A percentile compares a stretch with the other conserved stretches of the same genome.
Conservation (phyloP, 1,284 basidiomycete genomes). For the Sanguinoderma infundibulare region DNA sequence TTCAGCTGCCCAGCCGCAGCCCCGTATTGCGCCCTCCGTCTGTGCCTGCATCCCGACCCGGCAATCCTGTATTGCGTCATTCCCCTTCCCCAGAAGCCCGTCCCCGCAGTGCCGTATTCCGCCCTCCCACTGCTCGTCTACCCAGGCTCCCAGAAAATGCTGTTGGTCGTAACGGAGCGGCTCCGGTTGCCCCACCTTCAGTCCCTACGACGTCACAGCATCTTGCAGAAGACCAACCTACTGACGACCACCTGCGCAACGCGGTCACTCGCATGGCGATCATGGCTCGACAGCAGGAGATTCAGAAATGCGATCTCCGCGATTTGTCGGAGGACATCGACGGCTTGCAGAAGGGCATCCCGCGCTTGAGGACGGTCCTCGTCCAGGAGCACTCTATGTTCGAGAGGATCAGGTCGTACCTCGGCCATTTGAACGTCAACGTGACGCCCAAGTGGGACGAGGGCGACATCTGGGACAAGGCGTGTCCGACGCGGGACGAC, state of each 20-base stretch:
- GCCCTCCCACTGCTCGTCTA: neutral
- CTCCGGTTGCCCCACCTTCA: neutral
- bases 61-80: neutral
- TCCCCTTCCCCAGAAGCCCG: neutral
- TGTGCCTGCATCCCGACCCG: neutral
- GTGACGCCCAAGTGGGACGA: slow-evolving; percentile 10
- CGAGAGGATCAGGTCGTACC: slow-evolving; percentile 7
- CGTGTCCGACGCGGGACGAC: slow-evolving; percentile 4
- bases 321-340: neutral
- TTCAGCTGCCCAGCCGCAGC: neutral
- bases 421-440: slow-evolving; percentile 5
- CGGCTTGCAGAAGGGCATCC: no score
- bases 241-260: slow-evolving; percentile 1
- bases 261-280: slow-evolving; percentile 6
- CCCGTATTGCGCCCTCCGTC: neutral
- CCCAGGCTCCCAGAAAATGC: no score
- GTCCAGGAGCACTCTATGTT: slow-evolving; percentile 8
- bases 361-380: slow-evolving; percentile 1
- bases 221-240: no score
- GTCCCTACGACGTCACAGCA: no score
- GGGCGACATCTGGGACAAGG: slow-evolving; percentile 10
- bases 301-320: neutral
- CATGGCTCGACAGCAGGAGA: slow-evolving; percentile 1
- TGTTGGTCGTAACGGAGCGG: no score
- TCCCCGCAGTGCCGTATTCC: neutral